Evolutionary conservation across 1,139 yeast genomes (phyloP).

Genomic region (Yamadazyma conglobata): DNA sequence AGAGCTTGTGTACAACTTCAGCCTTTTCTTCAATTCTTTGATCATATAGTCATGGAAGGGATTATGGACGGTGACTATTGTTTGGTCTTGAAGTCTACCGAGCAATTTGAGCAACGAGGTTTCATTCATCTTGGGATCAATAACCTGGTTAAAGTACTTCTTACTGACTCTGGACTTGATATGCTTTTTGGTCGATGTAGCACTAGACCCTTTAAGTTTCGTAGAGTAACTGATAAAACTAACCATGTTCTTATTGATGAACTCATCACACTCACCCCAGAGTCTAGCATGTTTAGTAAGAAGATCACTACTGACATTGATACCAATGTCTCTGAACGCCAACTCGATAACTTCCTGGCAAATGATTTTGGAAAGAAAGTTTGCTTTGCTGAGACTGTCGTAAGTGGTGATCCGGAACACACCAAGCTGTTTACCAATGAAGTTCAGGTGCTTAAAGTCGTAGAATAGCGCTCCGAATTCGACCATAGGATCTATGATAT

Average conservation of each 20-base stretch:
- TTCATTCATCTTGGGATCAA: slow-evolving; percentile 41
- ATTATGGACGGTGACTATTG: slow-evolving; percentile 50
- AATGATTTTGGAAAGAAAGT: slow-evolving; percentile 54
- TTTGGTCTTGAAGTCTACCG: slow-evolving; percentile 49
- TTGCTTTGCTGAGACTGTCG: slow-evolving; percentile 63
- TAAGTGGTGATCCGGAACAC: slow-evolving; percentile 63
- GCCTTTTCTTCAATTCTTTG: slow-evolving; percentile 46
- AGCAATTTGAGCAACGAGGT: slow-evolving; percentile 46
- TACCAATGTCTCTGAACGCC: slow-evolving; percentile 53
- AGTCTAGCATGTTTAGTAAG: slow-evolving; percentile 50
- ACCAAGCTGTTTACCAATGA: slow-evolving; percentile 66
- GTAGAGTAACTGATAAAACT: slow-evolving; percentile 34
- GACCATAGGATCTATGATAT: slow-evolving; percentile 45
- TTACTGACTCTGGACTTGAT: slow-evolving; percentile 46
- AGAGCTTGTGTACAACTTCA: slow-evolving; percentile 47
- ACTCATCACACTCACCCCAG: slow-evolving; percentile 60
- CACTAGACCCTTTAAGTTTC: slow-evolving; percentile 31
- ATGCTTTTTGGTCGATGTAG: slow-evolving; percentile 30
- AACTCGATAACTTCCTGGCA: slow-evolving; percentile 59
- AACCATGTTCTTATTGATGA: slow-evolving; percentile 41
- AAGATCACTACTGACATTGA: slow-evolving; percentile 37
- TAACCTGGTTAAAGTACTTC: slow-evolving; percentile 42
- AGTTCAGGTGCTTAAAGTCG: slow-evolving; percentile 45
- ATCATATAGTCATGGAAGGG: slow-evolving; percentile 72
- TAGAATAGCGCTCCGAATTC: slow-evolving; percentile 67